Conservation (phyloP, 768 basidiomycete genomes). For the Wakefieldia striispora region DNA sequence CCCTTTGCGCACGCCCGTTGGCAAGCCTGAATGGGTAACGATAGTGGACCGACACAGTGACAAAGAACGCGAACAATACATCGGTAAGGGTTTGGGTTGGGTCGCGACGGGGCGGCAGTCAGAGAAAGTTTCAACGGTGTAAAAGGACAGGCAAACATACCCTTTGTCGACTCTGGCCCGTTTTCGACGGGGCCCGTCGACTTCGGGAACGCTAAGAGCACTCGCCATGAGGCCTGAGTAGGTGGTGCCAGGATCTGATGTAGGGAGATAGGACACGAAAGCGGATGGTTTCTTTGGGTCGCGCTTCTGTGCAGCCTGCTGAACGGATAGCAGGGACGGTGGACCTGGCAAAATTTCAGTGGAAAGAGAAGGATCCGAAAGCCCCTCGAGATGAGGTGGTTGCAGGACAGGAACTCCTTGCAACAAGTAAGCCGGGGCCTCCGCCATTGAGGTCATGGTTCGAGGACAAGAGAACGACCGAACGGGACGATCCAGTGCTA, state of each 20-base stretch:
- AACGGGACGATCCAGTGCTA: slow-evolving; percentile 12
- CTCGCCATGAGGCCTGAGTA: slow-evolving; percentile 76
- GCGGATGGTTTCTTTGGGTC: slow-evolving; percentile 76
- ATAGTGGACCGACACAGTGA: slow-evolving; percentile 12
- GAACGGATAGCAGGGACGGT: slow-evolving; percentile 68
- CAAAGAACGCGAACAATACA: slow-evolving; percentile 10
- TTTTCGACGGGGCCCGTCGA: slow-evolving; percentile 68
- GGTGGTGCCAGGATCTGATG: slow-evolving; percentile 84
- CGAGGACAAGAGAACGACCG: slow-evolving; percentile 25
- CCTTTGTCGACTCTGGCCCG: slow-evolving; percentile 71
- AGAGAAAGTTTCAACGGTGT: slow-evolving; percentile 21
- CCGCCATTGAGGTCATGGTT: slow-evolving; percentile 70
- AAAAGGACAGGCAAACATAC: slow-evolving; percentile 45
- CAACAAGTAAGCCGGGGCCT: slow-evolving; percentile 67
- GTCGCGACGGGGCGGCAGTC: slow-evolving; percentile 21
- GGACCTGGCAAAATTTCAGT: slow-evolving; percentile 91
- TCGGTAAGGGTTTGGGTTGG: slow-evolving; percentile 30
- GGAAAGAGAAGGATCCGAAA: slow-evolving; percentile 67
- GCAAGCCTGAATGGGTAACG: slow-evolving; percentile 41
- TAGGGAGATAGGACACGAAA: slow-evolving; percentile 75
- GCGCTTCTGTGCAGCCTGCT: slow-evolving; percentile 70
- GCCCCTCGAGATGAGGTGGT: slow-evolving; percentile 76
- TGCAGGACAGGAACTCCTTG: slow-evolving; percentile 72
- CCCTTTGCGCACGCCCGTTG: slow-evolving; percentile 70
- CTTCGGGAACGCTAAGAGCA: slow-evolving; percentile 53